Evolutionary conservation across 176 grass and related monocot species (phyloP).

Genomic region (Chrysopogon serrulatus): DNA sequence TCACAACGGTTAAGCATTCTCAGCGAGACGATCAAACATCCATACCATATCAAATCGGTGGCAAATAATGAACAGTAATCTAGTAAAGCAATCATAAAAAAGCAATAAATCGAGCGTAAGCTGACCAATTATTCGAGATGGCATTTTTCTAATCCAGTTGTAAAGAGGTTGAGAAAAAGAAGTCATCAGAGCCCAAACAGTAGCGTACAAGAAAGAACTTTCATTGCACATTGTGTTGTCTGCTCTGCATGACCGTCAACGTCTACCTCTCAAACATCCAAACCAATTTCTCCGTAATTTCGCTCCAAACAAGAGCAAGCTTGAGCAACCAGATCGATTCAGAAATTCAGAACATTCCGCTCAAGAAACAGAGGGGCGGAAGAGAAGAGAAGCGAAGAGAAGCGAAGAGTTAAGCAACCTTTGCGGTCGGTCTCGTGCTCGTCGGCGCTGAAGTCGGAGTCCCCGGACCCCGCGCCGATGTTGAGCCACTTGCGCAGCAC

Average conservation of each 20-base stretch:
- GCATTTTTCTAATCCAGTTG: background rate
- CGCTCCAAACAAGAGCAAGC: background rate
- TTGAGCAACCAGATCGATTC: constrained; percentile 2
- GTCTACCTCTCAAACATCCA: background rate
- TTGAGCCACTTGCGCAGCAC: constrained; percentile 94
- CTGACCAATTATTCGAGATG: background rate
- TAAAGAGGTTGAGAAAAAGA: background rate
- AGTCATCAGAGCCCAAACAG: constrained; percentile 19
- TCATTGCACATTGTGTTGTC: background rate
- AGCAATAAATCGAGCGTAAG: background rate
- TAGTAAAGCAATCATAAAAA: background rate
- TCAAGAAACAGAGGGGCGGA: background rate
- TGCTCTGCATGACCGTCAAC: constrained; percentile 7
- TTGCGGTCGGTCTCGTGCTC: constrained; percentile 49
- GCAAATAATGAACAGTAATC: background rate
- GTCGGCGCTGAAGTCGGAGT: constrained; percentile 87
- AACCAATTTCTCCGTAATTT: background rate
- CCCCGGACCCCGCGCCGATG: constrained; percentile 53
- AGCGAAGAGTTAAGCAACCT: constrained; percentile 16
- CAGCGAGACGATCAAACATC: background rate
- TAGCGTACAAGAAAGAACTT: constrained; percentile 41
- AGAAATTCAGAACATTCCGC: background rate
- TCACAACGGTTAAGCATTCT: background rate
- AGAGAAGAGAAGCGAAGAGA: background rate
- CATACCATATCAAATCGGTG: background rate